These are phyloP conservation scores for Pleurotus eryngii DNA, from an alignment of 768 basidiomycete genomes.

Conservation along the genomic window DNA sequence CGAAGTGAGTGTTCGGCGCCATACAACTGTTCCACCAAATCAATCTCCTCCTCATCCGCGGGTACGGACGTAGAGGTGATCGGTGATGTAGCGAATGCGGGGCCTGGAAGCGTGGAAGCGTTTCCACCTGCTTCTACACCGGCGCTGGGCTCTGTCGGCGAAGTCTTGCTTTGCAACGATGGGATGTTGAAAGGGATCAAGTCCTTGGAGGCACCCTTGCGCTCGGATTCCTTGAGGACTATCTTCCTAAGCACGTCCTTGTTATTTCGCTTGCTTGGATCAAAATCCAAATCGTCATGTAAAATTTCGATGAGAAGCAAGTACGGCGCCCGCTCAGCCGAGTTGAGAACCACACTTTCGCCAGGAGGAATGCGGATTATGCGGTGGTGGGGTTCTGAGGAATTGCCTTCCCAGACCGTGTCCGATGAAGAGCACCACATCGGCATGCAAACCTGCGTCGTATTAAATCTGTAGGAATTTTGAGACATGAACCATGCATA, in stretches of 20 bases:
- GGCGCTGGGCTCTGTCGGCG: slow-evolving; percentile 5
- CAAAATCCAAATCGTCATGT: slow-evolving; percentile 88
- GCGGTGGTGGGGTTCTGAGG: slow-evolving; percentile 77
- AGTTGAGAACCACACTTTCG: slow-evolving; percentile 96
- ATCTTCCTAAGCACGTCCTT: slow-evolving; percentile 82
- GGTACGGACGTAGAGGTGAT: slow-evolving; percentile 9
- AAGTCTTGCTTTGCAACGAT: slow-evolving; percentile 11
- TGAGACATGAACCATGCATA: slow-evolving; percentile 26
- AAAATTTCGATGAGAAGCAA: slow-evolving; percentile 90
- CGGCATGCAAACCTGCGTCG: slow-evolving; percentile 73
- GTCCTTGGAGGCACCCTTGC: slow-evolving; percentile 55
- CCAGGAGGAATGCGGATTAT: slow-evolving; percentile 97
- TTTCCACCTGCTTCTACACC: slow-evolving; percentile 20
- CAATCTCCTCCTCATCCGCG: slow-evolving; percentile 78
- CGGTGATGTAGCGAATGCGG: background rate
- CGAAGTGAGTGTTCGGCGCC: slow-evolving; percentile 74
- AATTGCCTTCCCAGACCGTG: slow-evolving; percentile 32
- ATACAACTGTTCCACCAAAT: slow-evolving; percentile 94
- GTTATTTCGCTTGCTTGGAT: slow-evolving; percentile 79
- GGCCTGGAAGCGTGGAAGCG: slow-evolving; percentile 11
- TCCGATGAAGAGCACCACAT: slow-evolving; percentile 85
- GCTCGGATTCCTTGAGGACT: slow-evolving; percentile 60
- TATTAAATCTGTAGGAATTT: slow-evolving; percentile 7
- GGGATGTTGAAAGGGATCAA: slow-evolving; percentile 41
- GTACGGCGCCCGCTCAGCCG: slow-evolving; percentile 94